These are phyloP conservation scores for Coemansia sp. DNA, from an alignment of 192 early-diverging fungal genomes.

Conservation along the genomic window DNA sequence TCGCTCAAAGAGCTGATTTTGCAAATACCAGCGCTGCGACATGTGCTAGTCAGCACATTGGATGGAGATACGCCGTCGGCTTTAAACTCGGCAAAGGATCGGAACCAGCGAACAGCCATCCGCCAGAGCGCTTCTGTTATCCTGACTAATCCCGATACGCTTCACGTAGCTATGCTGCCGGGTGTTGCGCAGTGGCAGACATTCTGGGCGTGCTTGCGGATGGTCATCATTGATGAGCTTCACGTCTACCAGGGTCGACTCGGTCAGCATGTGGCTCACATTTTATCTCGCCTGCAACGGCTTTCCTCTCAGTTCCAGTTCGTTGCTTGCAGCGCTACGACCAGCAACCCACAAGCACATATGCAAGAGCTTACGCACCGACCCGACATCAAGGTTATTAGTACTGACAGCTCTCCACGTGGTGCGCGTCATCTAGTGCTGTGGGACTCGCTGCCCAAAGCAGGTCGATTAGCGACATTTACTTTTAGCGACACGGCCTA, in stretches of 20 bases:
- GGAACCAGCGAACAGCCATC: slow-evolving; percentile 51
- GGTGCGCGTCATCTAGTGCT: slow-evolving; percentile 20
- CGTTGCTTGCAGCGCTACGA: slow-evolving; percentile 76
- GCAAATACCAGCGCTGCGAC: slow-evolving; percentile 20
- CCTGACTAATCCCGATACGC: slow-evolving; percentile 84
- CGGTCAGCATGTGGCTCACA: slow-evolving; percentile 67
- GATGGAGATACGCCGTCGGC: slow-evolving; percentile 23
- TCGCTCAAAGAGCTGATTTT: slow-evolving; percentile 49
- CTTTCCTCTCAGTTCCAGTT: slow-evolving; percentile 58
- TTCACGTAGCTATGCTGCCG: slow-evolving; percentile 73
- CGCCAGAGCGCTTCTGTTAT: slow-evolving; percentile 61
- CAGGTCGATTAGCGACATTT: not conserved
- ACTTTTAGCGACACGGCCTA: slow-evolving; percentile 27
- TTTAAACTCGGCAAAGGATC: not conserved
- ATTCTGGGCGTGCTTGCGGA: slow-evolving; percentile 59
- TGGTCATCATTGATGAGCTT: slow-evolving; percentile 78
- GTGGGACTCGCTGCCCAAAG: slow-evolving; percentile 13
- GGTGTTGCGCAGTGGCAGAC: slow-evolving; percentile 59
- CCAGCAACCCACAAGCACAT: slow-evolving; percentile 58
- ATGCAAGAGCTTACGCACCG: slow-evolving; percentile 17
- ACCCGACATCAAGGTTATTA: not conserved
- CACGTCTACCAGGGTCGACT: slow-evolving; percentile 71
- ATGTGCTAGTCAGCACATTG: slow-evolving; percentile 38
- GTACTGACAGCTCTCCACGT: slow-evolving; percentile 29
- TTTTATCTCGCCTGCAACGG: slow-evolving; percentile 64